Base-by-base conservation (phyloP, 805 yeast species). In the Saccharomycopsis babjevae region DNA sequence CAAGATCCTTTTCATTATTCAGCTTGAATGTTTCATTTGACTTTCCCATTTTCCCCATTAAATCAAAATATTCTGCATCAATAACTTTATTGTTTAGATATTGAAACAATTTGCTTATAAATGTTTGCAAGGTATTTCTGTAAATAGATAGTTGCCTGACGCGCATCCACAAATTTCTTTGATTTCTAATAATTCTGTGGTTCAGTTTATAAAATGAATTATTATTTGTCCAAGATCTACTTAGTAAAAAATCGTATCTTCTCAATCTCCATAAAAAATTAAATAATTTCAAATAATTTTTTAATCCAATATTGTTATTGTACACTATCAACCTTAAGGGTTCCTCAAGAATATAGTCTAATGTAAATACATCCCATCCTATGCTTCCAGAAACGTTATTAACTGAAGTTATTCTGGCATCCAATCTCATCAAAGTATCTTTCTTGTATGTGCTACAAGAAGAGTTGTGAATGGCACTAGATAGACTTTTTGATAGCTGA, bases 321-420 rank as follows among this genome's bases (percentile, higher is more conserved):
- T 63, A 63, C 3, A 63, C 18, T 5, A 63, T 55, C n/a, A 57
- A 15, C 62, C 67, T 73, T 55, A 70, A 76, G 15, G 76, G 66
- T 3, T 57, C 57, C 11, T 70, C 78, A 11, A 82, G 67, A 59
- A 80, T 75, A 70, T 88, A 94, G 68, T 91, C 97, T 42, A 92
- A 74, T 0, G 97, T 89, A 70, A 93, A 92, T 1, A 88, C 90
- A 69, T 92, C 96, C 97, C 97, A 92, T 0, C 97, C 97, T 34
- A 62, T 38, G 39, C 62, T 63, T 6, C 59, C 61, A 63, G 84
- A 82, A 0, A 89, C 86, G 66, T 85, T 89, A 3, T 85, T 85
- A 57, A 86, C 73, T 62, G 87, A 90, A 57, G 92, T 76, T 25
- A 92, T 77, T 54, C 97, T 76, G 0, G 97, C 97, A 75, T 94